Evolutionary conservation across 176 grass and related monocot species (phyloP), one percentile per base, ranked within the genome.

Genomic region (Eremochloa ophiuroides): DNA sequence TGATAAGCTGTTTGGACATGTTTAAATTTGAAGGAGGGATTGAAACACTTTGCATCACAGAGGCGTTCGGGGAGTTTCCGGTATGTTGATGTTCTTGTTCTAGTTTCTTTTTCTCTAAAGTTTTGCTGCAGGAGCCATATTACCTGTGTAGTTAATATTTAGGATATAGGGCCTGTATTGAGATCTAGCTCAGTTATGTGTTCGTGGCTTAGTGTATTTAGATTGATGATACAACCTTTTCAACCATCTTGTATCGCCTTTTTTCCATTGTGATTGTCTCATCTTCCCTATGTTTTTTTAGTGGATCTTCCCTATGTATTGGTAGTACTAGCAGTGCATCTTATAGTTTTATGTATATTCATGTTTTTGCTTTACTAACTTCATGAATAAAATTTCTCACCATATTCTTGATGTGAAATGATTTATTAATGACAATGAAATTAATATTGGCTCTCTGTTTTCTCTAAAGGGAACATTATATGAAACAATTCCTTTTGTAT

Each of bases 1-100:
- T 27, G 94, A 97, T 55, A 89, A 97, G 68, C 78, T 92, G 39
- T 87, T 97, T 72, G 89, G 94, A n/a, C n/a, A n/a, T n/a, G n/a
- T n/a, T n/a, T n/a, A n/a, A n/a, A n/a, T n/a, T n/a, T n/a, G n/a
- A n/a, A n/a, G n/a, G n/a, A n/a, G n/a, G n/a, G n/a, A n/a, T n/a
- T n/a, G n/a, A n/a, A n/a, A n/a, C n/a, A n/a, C n/a, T n/a, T n/a
- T n/a, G n/a, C n/a, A n/a, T n/a, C n/a, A n/a, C n/a, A n/a, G n/a
- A n/a, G n/a, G n/a, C n/a, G n/a, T n/a, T n/a, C n/a, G n/a, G n/a
- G n/a, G n/a, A n/a, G n/a, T n/a, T 98, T 98, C 51, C 79, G 92
- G 95, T 94, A 10, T 8, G 81, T 71, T 83, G 28, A 76, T 81
- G 50, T 73, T 88, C 70, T 16, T 43, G 17, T 31, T 87, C 18